Evolutionary conservation across 345 rosid genomes (phyloP), one percentile per base, ranked within the genome.

Genomic region (Luvunga scandens): DNA sequence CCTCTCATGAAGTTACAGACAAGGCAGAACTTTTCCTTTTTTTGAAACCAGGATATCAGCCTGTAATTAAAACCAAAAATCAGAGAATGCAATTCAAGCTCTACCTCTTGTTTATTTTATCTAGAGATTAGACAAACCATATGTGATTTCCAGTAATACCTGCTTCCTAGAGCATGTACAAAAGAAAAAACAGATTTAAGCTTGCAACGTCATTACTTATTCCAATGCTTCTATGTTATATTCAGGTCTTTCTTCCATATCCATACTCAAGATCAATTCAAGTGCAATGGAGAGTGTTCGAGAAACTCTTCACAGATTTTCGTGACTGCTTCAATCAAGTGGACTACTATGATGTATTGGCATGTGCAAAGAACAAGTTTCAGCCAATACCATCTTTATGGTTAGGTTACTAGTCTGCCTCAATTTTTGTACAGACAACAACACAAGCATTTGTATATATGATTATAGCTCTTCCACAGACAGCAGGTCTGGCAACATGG

Each of bases 221-320:
- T 55, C 48, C 10, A 68, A 56, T 53, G 71, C 45, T 25, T 55
- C 22, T 2, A 18, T 76, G 68, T 25, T 65, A 27, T 42, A 8
- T 60, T 77, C 89, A 91, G 95, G 92, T 89, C 28, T 91, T 91
- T 83, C 93, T 90, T 79, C 98, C 97, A 25, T 93, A 88, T 76
- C 95, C 98, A 5, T 95, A 93, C 81, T 78, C 90, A 55, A 90
- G 86, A 88, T 92, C 97, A 31, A 80, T 82, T 21, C 81, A 90
- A 81, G 90, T 93, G 1, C 94, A 90, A 53, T 90, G 97, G 93
- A 88, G 84, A 79, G 90, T 95, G 81, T 90, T 91, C 21, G 98
- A 91, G 70, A 95, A 81, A 89, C 91, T 95, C 25, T 90, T 95
- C 85, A 91, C 91, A 1, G 98, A 93, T 84, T 93, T 93, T 74